These are phyloP conservation scores for Hepatocystis sp. DNA, from an alignment of 169 alveolate genomes.

Conservation along the genomic window DNA sequence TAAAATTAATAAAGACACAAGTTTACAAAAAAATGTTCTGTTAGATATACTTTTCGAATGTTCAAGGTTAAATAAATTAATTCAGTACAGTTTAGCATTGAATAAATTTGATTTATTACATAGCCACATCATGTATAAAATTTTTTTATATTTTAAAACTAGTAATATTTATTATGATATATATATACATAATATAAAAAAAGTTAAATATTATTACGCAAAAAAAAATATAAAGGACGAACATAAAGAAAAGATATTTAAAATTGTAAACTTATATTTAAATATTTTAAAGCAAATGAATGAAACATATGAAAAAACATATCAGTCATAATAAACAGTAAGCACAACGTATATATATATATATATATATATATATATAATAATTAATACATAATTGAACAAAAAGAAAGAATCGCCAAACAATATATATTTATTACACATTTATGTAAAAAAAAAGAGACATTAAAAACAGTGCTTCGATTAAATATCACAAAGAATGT, in stretches of 20 bases:
- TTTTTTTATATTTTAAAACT: constrained; percentile 44
- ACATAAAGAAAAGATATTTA: constrained; percentile 30
- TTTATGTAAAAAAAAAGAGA: too few relatives aligned
- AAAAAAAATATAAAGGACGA: constrained; percentile 26
- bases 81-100: constrained; percentile 61
- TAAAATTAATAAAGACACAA: constrained; percentile 17
- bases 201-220: constrained; percentile 45
- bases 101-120: constrained; percentile 36
- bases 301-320: constrained; percentile 8
- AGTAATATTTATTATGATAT: constrained; percentile 35
- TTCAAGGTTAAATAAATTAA: constrained; percentile 31
- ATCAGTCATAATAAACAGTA: too few relatives aligned
- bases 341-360: too few relatives aligned
- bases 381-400: too few relatives aligned
- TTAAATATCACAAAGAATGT: too few relatives aligned
- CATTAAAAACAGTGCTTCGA: too few relatives aligned
- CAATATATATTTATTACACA: too few relatives aligned
- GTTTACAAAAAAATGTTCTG: constrained; percentile 23
- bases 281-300: constrained; percentile 23
- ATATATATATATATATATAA: too few relatives aligned
- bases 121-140: constrained; percentile 10
- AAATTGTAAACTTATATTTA: constrained; percentile 42
- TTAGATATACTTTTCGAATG: constrained; percentile 54
- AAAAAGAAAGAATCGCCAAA: too few relatives aligned
- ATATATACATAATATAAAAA: constrained; percentile 23